Evolutionary conservation across 768 basidiomycete genomes (phyloP).

Genomic region (Leccinum disarticulatum): DNA sequence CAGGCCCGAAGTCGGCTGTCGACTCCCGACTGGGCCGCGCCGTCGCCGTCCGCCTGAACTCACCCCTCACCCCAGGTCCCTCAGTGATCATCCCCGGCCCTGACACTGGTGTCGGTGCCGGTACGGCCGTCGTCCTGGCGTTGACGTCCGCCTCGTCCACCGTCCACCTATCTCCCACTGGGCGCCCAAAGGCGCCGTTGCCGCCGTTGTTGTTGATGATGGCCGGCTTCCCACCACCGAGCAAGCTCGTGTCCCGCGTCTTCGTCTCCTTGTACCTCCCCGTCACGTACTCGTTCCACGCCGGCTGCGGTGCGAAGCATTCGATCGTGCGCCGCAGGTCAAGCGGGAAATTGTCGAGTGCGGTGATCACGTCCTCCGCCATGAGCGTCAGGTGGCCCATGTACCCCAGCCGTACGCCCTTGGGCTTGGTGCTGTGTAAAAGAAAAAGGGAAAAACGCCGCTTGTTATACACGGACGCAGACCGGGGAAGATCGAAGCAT

Average conservation of each 20-base stretch:
- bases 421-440: constrained; percentile 59
- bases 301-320: constrained; percentile 66
- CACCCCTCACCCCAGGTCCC: constrained; percentile 43
- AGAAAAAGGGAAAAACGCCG: neutral
- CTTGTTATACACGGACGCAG: neutral
- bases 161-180: constrained; percentile 51
- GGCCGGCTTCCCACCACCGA: constrained; percentile 85
- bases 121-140: constrained; percentile 24
- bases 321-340: constrained; percentile 69
- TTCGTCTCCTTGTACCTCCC: constrained; percentile 87
- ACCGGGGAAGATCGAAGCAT: neutral
- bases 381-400: constrained; percentile 98
- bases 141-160: constrained; percentile 67
- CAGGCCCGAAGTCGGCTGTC: constrained; percentile 66
- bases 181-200: neutral
- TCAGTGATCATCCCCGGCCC: constrained; percentile 10
- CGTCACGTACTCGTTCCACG: constrained; percentile 89
- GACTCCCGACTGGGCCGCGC: constrained; percentile 45
- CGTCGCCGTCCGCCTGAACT: constrained; percentile 53
- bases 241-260: constrained; percentile 69
- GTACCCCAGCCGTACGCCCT: constrained; percentile 82
- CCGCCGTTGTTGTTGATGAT: constrained; percentile 41
- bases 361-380: constrained; percentile 89
- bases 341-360: constrained; percentile 83
- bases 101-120: neutral